phyloP scores from a whole-genome alignment of 2,329 filamentous ascomycete genomes.

The Sphaerostilbella broomeana region DNA sequence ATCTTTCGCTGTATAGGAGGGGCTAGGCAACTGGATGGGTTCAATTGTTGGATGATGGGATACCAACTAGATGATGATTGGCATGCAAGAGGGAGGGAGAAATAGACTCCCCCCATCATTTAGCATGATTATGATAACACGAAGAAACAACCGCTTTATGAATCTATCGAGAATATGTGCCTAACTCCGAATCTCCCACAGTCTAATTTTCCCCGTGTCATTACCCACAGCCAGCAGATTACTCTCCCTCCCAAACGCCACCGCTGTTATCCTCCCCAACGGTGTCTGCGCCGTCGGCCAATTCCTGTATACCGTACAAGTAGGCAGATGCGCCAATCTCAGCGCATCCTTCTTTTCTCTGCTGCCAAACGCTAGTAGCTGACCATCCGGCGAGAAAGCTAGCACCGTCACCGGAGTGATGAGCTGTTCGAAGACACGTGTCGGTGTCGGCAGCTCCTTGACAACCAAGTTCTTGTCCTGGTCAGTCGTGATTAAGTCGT shows the following conservation, averaged over 20 bases:
- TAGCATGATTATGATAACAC: no score
- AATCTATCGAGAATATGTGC: slow-evolving; percentile 6
- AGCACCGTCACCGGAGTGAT: slow-evolving; percentile 77
- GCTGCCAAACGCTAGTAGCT: slow-evolving; percentile 81
- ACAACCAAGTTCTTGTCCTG: slow-evolving; percentile 42
- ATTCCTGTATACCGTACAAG: slow-evolving; percentile 89
- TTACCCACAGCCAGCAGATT: slow-evolving; percentile 79
- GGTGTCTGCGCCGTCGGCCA: slow-evolving; percentile 93
- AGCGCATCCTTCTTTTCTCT: slow-evolving; percentile 83
- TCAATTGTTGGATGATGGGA: no score
- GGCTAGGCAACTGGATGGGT: no score
- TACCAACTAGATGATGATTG: no score
- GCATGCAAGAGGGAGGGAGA: no score
- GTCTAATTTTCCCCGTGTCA: slow-evolving; percentile 75
- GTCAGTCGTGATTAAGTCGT: slow-evolving; percentile 46
- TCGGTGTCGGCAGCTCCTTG: slow-evolving; percentile 63
- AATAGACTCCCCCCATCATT: no score
- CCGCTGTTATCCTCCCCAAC: slow-evolving; percentile 70
- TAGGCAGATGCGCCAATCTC: slow-evolving; percentile 80
- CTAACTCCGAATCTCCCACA: slow-evolving; percentile 81
- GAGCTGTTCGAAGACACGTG: slow-evolving; percentile 72
- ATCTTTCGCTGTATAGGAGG: no score
- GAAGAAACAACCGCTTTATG: slow-evolving; percentile 7
- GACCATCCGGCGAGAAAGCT: slow-evolving; percentile 79
- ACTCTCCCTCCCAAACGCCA: slow-evolving; percentile 60